Conservation (phyloP, 495 filamentous ascomycete species). For the Rhypophila decipiens region DNA sequence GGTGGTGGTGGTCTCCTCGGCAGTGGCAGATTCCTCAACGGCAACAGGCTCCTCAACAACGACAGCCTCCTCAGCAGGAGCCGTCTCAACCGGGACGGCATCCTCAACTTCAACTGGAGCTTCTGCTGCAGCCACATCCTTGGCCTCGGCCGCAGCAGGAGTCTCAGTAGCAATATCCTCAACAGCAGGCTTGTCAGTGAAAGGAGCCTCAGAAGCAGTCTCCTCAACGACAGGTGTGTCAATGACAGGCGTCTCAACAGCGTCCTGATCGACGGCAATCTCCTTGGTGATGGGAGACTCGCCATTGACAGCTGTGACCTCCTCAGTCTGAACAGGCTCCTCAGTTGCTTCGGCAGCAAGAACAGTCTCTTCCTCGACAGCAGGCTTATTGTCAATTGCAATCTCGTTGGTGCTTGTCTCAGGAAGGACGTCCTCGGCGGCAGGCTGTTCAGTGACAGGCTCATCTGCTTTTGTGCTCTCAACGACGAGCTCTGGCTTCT, state of each 20-base stretch:
- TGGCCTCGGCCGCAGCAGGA: conserved; percentile 2
- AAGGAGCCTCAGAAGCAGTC: conserved; percentile 4
- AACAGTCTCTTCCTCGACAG: conserved; percentile 5
- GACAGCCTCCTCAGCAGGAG: conserved; percentile 2
- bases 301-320: too few species aligned
- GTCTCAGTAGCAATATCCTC: conserved; percentile 4
- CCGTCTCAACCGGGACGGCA: conserved; percentile 5
- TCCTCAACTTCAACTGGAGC: conserved; percentile 4
- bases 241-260: neutral
- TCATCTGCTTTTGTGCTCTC: too few species aligned
- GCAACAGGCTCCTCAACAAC: neutral
- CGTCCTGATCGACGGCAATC: neutral
- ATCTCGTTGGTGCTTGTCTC: too few species aligned
- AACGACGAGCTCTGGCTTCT: too few species aligned
- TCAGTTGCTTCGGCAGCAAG: conserved; percentile 1
- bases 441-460: too few species aligned
- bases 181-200: neutral
- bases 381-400: too few species aligned
- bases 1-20: conserved; percentile 4
- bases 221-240: conserved; percentile 2
- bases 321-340: too few species aligned
- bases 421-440: too few species aligned
- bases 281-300: neutral
- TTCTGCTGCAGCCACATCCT: neutral
- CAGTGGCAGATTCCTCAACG: neutral